A percentile compares a stretch with the other conserved stretches of the same genome.
Conservation (phyloP, 306 rosid species). For the Hippophae tibetana region DNA sequence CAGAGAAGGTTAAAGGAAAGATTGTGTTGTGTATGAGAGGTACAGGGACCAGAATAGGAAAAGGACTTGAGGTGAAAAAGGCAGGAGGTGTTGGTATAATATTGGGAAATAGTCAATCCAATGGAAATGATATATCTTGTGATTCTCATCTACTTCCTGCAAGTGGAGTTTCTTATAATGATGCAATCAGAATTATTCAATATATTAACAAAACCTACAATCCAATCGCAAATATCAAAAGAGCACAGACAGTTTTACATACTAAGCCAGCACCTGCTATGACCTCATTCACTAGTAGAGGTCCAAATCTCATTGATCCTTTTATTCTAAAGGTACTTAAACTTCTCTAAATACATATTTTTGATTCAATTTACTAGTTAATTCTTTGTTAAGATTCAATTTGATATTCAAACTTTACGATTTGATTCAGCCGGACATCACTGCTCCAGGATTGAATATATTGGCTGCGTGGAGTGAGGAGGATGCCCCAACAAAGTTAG, state of each 20-base stretch:
- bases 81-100: slow-evolving; percentile 69
- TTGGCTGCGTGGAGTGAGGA: slow-evolving; percentile 82
- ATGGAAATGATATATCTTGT: slow-evolving; percentile 42
- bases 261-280: slow-evolving; percentile 76
- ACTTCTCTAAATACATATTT: background rate
- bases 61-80: slow-evolving; percentile 62
- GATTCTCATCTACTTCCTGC: slow-evolving; percentile 77
- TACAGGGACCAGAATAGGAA: slow-evolving; percentile 35
- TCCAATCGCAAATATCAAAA: slow-evolving; percentile 51
- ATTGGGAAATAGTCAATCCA: slow-evolving; percentile 36
- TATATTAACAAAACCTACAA: slow-evolving; percentile 39
- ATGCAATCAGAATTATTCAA: slow-evolving; percentile 33
- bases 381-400: slow-evolving; percentile 7
- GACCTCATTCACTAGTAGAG: slow-evolving; percentile 72
- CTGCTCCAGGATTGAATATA: slow-evolving; percentile 89
- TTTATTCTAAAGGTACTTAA: slow-evolving; percentile 59
- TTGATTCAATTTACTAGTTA: background rate
- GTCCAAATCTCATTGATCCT: slow-evolving; percentile 77
- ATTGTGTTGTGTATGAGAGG: slow-evolving; percentile 81
- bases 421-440: slow-evolving; percentile 69
- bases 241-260: slow-evolving; percentile 45
- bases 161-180: slow-evolving; percentile 35
- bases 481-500: slow-evolving; percentile 60
- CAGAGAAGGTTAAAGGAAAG: slow-evolving; percentile 54
- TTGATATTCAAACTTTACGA: no score